Base-by-base conservation (phyloP, 2,329 filamentous ascomycete species). In the Xylaria hypoxylon region DNA sequence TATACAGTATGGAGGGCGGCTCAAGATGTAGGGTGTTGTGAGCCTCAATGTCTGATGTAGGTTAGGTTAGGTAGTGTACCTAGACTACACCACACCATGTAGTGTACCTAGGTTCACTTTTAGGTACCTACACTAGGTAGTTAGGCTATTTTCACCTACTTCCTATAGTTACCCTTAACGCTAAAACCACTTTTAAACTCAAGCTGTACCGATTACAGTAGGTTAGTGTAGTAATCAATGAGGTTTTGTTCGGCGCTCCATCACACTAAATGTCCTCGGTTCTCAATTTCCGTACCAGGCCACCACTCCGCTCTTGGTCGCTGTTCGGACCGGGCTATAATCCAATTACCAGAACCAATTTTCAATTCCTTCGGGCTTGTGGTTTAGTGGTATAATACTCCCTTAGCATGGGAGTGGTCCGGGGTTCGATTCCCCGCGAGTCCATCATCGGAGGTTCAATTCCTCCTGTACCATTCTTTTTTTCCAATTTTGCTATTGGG, bases 381-480 rank as follows among this genome's bases (percentile, higher is more conserved):
- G 70, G 70, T 71, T 68, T 71, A 71, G 70, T 71, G 70, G 70
- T 71, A 71, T 71, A 68, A 71, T 71, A 69, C 68, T 71, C 68
- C 70, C 70, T 71, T 71, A 71, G 70, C 70, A 71, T 72, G 70
- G 69, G 68, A 71, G 70, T 67, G 70, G 70, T 72, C 70, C 70
- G 70, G 70, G 70, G 70, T 72, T 72, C 70, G 65, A 72, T 72
- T 72, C 70, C 70, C 70, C 70, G 70, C 70, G 70, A 72, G 70
- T 72, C 70, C 70, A 72, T 15, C 44, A 6, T 52, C 17, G 64
- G 52, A 67, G 67, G 67, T 69, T 69, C 26, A 53, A 69, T 62
- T 58, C 64, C 67, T 67, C 47, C 55, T 67, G 3, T 68, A 64
- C 63, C 63, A 62, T 33, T 24, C 1, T 68, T 55, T 64, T 61